phyloP scores from a whole-genome alignment of 2,329 filamentous ascomycete genomes.

The Clonostachys byssicola region DNA sequence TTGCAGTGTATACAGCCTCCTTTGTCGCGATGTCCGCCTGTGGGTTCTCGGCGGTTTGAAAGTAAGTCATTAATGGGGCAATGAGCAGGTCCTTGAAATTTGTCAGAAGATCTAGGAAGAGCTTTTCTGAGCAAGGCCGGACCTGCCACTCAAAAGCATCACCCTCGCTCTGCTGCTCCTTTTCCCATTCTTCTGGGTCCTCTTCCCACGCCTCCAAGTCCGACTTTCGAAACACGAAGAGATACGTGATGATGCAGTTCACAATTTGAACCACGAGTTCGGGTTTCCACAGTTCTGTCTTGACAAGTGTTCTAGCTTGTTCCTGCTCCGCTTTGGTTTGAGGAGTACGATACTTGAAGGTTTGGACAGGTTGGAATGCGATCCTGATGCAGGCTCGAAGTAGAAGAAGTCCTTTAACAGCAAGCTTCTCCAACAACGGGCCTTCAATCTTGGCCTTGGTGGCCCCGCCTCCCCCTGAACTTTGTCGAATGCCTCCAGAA shows the following conservation, averaged over 20 bases:
- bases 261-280: conserved; percentile 78
- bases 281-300: conserved; percentile 69
- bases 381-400: conserved; percentile 81
- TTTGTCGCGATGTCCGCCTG: conserved; percentile 72
- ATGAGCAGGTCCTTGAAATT: conserved; percentile 82
- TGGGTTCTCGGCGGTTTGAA: conserved; percentile 69
- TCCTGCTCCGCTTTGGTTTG: conserved; percentile 74
- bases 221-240: conserved; percentile 80
- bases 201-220: conserved; percentile 92
- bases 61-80: conserved; percentile 76
- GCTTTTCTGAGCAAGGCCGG: conserved; percentile 85
- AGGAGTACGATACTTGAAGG: conserved; percentile 76
- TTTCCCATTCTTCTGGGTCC: conserved; percentile 94
- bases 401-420: conserved; percentile 77
- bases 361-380: conserved; percentile 74
- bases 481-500: conserved; percentile 50
- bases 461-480: conserved; percentile 24
- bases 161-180: conserved; percentile 77
- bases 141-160: conserved; percentile 92
- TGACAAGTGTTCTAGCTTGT: conserved; percentile 64
- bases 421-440: conserved; percentile 71
- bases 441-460: conserved; percentile 50
- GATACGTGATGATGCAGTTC: conserved; percentile 77
- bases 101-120: conserved; percentile 87
- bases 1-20: conserved; percentile 90